phyloP scores from a whole-genome alignment of 73 alveolate species.

The Urostyla sp. region DNA sequence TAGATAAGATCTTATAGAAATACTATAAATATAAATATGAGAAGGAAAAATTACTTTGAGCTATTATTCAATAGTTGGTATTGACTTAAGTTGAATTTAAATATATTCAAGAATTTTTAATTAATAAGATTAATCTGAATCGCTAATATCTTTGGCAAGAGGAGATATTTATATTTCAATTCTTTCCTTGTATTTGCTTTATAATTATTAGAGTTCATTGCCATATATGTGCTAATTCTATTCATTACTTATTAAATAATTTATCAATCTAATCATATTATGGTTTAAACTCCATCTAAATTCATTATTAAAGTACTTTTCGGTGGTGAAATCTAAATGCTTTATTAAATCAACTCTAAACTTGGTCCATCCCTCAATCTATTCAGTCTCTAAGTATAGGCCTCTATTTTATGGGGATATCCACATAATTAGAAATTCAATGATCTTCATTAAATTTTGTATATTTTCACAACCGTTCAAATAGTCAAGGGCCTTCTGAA shows the following conservation, averaged over 20 bases:
- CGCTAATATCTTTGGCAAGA: conserved; percentile 35
- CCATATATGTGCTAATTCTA: neutral
- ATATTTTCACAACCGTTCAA: neutral
- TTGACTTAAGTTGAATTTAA: conserved; percentile 3
- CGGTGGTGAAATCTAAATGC: conserved; percentile 25
- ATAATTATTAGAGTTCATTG: neutral
- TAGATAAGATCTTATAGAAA: conserved; percentile 13
- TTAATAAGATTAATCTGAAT: conserved; percentile 7
- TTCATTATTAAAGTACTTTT: too few species aligned
- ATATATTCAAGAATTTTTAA: conserved; percentile 37
- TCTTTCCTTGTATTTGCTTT: conserved; percentile 5
- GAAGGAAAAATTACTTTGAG: neutral
- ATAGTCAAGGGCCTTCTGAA: conserved; percentile 7
- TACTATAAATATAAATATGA: conserved; percentile 1
- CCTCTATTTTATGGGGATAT: neutral
- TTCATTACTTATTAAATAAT: conserved; percentile 10
- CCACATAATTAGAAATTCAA: neutral
- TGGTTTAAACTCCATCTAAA: neutral
- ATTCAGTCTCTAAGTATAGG: neutral
- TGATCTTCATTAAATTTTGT: neutral
- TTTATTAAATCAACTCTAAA: neutral
- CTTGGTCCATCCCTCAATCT: neutral
- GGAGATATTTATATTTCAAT: conserved; percentile 11
- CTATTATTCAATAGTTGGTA: conserved; percentile 3
- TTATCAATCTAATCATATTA: neutral